A percentile compares a stretch with the other conserved stretches of the same genome.
Evolutionary conservation across 1,139 yeast genomes (phyloP).

Genomic region (Pichia sp.): DNA sequence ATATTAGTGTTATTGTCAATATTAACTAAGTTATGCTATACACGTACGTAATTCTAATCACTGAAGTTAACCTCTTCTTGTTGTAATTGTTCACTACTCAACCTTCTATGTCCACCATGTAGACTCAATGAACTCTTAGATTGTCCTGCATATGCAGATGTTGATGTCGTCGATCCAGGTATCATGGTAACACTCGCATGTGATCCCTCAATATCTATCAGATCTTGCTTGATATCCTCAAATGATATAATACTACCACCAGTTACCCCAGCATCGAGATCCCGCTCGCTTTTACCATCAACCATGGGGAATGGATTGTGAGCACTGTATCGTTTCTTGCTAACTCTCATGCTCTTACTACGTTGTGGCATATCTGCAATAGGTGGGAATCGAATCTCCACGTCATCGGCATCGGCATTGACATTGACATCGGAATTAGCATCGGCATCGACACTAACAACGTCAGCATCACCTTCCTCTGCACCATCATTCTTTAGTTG

Average conservation of each 20-base stretch:
- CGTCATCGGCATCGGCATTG: constrained; percentile 8
- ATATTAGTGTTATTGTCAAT: too few relatives aligned
- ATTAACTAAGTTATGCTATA: too few relatives aligned
- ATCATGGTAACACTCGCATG: too few relatives aligned
- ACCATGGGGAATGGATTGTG: constrained; percentile 24
- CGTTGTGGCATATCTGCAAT: background rate
- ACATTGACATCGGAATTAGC: background rate
- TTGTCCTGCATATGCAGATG: too few relatives aligned
- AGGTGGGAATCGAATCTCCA: too few relatives aligned
- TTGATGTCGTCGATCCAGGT: background rate
- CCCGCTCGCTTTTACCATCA: background rate
- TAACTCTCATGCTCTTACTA: constrained; percentile 3
- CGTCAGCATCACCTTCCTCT: background rate
- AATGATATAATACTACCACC: constrained; percentile 14
- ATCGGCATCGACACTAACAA: background rate
- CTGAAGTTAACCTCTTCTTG: constrained; percentile 20
- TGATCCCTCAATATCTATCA: constrained; percentile 6
- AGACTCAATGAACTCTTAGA: constrained; percentile 1
- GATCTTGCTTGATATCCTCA: constrained; percentile 11
- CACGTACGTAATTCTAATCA: too few relatives aligned
- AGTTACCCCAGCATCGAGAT: constrained; percentile 9
- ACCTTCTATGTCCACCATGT: constrained; percentile 4
- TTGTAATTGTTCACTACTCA: constrained; percentile 17
- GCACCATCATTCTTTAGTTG: too few relatives aligned
- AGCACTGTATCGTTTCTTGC: constrained; percentile 15